These are phyloP conservation scores for Neocucurbitaria cava DNA, from an alignment of 2,329 filamentous ascomycete species.

Conservation along the genomic window DNA sequence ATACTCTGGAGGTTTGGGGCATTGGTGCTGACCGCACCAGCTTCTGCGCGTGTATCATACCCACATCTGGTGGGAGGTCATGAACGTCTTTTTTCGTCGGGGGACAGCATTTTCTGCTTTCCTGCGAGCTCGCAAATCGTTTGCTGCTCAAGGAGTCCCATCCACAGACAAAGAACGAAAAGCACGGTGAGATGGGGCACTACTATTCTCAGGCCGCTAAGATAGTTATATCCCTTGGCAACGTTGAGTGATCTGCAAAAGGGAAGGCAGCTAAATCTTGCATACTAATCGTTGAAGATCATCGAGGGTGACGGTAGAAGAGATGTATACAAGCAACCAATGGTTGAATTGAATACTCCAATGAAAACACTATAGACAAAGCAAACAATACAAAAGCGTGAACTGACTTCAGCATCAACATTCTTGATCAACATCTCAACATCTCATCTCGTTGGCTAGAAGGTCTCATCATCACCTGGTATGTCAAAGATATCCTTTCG, in stretches of 20 bases:
- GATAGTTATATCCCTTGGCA: constrained; percentile 6
- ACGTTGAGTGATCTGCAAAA: too few species aligned
- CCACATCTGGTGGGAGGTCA: constrained; percentile 15
- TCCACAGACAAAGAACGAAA: constrained; percentile 1
- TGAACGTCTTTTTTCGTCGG: constrained; percentile 11
- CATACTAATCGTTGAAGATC: not conserved
- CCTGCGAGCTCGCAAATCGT: constrained; percentile 13
- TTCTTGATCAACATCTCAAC: not conserved
- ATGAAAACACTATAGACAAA: not conserved
- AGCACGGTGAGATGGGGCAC: constrained; percentile 13
- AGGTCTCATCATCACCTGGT: not conserved
- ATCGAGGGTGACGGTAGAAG: not conserved
- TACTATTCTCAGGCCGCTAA: constrained; percentile 9
- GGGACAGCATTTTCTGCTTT: constrained; percentile 10
- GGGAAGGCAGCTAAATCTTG: constrained; percentile 7
- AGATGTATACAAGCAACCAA: too few species aligned
- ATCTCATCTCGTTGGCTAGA: not conserved
- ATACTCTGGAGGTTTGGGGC: not conserved
- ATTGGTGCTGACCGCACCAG: not conserved
- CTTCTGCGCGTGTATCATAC: constrained; percentile 13
- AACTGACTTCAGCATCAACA: not conserved
- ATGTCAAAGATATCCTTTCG: not conserved
- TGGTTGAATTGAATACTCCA: not conserved
- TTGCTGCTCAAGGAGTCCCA: constrained; percentile 1
- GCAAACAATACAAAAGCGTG: not conserved